Conservation (phyloP, 2,329 filamentous ascomycete genomes). For the Cryphonectria parasitica region DNA sequence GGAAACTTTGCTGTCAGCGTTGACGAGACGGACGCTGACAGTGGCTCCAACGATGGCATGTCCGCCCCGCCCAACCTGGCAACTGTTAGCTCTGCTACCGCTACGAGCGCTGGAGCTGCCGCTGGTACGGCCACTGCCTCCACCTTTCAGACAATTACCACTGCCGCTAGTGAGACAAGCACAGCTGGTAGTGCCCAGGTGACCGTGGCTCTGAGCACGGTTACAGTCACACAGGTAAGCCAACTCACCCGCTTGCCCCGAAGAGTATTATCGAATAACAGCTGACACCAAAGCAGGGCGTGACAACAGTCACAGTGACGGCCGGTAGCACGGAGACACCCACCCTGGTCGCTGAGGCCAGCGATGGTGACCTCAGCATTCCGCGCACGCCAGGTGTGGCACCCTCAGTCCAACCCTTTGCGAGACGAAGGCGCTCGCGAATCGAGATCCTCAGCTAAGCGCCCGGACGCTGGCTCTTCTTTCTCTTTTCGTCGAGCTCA, state of each 20-base stretch:
- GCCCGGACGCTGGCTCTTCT: not conserved
- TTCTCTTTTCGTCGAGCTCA: not conserved
- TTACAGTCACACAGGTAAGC: conserved; percentile 27
- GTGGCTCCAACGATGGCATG: conserved; percentile 27
- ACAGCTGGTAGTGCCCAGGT: conserved; percentile 5
- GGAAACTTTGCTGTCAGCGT: conserved; percentile 51
- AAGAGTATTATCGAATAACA: not conserved
- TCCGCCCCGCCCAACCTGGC: conserved; percentile 25
- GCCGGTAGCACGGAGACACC: conserved; percentile 5
- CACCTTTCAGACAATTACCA: conserved; percentile 27
- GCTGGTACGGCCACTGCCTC: conserved; percentile 15
- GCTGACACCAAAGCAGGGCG: conserved; percentile 18
- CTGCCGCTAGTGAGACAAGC: not conserved
- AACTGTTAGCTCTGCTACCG: conserved; percentile 11
- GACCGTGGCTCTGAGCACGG: conserved; percentile 25
- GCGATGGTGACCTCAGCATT: conserved; percentile 17
- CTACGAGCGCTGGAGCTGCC: not conserved
- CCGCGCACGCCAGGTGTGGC: conserved; percentile 21
- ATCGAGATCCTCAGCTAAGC: conserved; percentile 19
- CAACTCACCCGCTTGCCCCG: not conserved
- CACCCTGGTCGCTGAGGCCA: conserved; percentile 11
- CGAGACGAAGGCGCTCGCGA: conserved; percentile 24
- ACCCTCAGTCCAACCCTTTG: conserved; percentile 25
- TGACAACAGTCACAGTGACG: conserved; percentile 19
- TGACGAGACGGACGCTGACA: conserved; percentile 19